phyloP scores from a whole-genome alignment of 371 early-diverging fungal species.

The Mortierella sp. region DNA sequence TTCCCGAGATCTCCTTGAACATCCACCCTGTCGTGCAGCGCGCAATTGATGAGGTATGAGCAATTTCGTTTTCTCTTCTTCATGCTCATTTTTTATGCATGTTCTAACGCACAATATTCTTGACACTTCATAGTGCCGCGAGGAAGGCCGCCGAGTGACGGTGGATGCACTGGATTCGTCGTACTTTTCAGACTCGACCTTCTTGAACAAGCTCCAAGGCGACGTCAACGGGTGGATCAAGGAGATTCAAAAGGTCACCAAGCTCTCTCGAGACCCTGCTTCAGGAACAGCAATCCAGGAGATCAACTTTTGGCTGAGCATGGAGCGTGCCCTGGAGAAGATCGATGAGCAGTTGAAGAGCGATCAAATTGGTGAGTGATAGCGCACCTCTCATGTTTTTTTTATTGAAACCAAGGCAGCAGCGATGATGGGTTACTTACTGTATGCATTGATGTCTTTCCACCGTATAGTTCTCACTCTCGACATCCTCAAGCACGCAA shows the following conservation, averaged over 20 bases:
- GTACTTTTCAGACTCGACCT: conserved; percentile 83
- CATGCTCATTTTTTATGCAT: not conserved
- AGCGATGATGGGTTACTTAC: not conserved
- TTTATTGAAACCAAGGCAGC: not conserved
- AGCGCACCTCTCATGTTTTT: not conserved
- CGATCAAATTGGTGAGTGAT: conserved; percentile 80
- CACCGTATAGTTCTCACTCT: conserved; percentile 80
- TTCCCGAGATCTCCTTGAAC: conserved; percentile 91
- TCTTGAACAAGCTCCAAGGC: conserved; percentile 93
- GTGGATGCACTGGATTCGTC: conserved; percentile 81
- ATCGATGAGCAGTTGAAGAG: conserved; percentile 96
- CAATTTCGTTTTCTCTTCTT: not conserved
- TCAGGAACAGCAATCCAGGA: conserved; percentile 96
- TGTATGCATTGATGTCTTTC: not conserved
- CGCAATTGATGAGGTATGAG: conserved; percentile 79
- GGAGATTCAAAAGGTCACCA: conserved; percentile 98
- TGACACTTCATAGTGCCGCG: conserved; percentile 65
- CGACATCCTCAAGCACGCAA: conserved; percentile 95
- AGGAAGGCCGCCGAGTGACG: conserved; percentile 72
- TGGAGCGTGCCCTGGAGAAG: conserved; percentile 94
- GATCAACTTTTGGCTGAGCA: conserved; percentile 98
- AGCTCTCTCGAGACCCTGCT: conserved; percentile 92
- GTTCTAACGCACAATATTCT: not conserved
- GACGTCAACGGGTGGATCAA: conserved; percentile 99
- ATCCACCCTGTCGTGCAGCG: conserved; percentile 89